These are phyloP conservation scores for Wallacemonas sp. DNA, from an alignment of 208 protist species.

Conservation along the genomic window DNA sequence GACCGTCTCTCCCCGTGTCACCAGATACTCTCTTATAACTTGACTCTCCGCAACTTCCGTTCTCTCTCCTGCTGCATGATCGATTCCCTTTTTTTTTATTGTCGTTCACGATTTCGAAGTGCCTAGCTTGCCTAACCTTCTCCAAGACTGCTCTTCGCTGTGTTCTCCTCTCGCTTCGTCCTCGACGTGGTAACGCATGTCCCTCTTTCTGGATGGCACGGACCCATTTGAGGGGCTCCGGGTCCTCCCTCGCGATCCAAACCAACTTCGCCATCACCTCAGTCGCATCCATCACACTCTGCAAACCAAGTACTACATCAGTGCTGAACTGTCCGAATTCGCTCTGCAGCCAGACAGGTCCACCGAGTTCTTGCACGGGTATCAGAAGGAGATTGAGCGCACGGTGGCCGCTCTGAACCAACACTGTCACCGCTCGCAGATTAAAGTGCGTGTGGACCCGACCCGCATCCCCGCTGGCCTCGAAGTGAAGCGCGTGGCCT, in stretches of 20 bases:
- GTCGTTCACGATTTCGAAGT: too few species aligned
- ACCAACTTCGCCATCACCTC: conserved; percentile 59
- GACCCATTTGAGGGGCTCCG: conserved; percentile 81
- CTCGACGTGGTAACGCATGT: conserved; percentile 22
- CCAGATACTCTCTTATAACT: neutral
- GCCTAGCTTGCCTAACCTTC: too few species aligned
- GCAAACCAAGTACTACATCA: conserved; percentile 67
- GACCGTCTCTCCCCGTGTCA: too few species aligned
- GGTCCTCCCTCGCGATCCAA: conserved; percentile 51
- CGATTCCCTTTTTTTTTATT: neutral
- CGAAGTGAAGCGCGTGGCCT: conserved; percentile 27
- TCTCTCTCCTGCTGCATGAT: neutral
- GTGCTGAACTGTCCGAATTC: conserved; percentile 58
- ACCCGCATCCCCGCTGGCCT: conserved; percentile 45
- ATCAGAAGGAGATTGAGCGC: conserved; percentile 60
- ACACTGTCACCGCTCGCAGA: conserved; percentile 31
- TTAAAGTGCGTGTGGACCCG: conserved; percentile 71
- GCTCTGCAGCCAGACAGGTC: conserved; percentile 58
- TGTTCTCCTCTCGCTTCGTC: too few species aligned
- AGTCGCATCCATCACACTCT: conserved; percentile 73
- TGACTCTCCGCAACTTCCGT: neutral
- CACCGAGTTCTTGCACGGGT: conserved; percentile 67
- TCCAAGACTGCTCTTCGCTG: too few species aligned
- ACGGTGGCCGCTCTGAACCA: conserved; percentile 64
- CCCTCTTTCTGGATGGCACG: conserved; percentile 23